Base-by-base conservation (phyloP, 495 filamentous ascomycete genomes). In the Rhypophila decipiens region DNA sequence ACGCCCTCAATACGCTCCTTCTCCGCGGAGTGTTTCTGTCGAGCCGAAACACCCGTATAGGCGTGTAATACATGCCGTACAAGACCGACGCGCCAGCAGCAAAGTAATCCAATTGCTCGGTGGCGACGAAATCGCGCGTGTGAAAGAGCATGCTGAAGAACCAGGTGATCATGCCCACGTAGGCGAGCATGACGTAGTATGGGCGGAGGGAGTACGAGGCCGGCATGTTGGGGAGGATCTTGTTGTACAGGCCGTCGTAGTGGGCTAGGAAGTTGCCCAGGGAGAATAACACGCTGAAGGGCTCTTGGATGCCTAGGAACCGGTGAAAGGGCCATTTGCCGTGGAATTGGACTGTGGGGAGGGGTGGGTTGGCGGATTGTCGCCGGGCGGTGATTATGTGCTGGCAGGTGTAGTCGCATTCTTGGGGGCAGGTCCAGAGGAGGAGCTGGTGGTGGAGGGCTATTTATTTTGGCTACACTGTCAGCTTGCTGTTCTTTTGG, bases 261-360 rank as follows among this genome's bases (percentile, higher is more conserved):
- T 98, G 93, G n/a, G 88, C 93, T 22, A 80, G 73, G 50, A 90
- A 80, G 70, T 98, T 97, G 56, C 95, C 71, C 42, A 91, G 72
- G 53, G 87, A 93, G 77, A 97, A 98, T 51, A 97, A 71, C 45
- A 97, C 93, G 24, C 82, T 87, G 67, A 87, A 87, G 50, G 90
- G 88, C 71, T 98, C 93, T 70, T 98, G 93, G 70, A 96, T 83
- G 57, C 93, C 93, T 15, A 95, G 66, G 50, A 96, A 73, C 49
- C 93, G 83, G 52, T 78, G 72, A 74, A 98, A 98, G 23, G 93
- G 93, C 93, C 93, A 98, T 79, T 98, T 98, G n/a, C 94, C 93
- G 72, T 98, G 90, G 74, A 87, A 98, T 71, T 98, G 93, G 33
- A 90, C 82, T 22, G 95, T 63, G 3, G 86, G 78, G 23, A 77